Evolutionary conservation across 257 asterid species (phyloP).

Genomic region (Cinchona pubescens): DNA sequence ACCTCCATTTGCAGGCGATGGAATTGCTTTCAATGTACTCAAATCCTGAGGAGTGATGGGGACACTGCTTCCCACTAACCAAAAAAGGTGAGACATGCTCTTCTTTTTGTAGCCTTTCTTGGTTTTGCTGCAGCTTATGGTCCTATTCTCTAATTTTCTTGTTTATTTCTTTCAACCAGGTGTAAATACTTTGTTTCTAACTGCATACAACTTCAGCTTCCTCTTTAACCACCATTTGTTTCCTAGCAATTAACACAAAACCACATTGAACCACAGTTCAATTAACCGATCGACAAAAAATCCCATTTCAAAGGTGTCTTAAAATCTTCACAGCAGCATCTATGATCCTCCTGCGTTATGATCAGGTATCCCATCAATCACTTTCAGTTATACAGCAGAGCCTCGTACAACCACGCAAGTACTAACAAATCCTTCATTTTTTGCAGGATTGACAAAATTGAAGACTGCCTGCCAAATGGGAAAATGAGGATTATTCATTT

Average conservation of each 20-base stretch:
- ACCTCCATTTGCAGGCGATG: slow-evolving; percentile 44
- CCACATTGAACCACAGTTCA: slow-evolving; percentile 26
- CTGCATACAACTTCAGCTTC: slow-evolving; percentile 35
- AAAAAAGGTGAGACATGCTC: slow-evolving; percentile 49
- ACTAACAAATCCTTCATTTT: slow-evolving; percentile 12
- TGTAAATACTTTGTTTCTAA: slow-evolving; percentile 60
- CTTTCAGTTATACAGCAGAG: not conserved
- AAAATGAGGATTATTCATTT: slow-evolving; percentile 19
- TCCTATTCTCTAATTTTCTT: slow-evolving; percentile 30
- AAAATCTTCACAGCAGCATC: not conserved
- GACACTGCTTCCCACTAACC: slow-evolving; percentile 56
- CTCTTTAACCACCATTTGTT: slow-evolving; percentile 22
- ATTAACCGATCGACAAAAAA: slow-evolving; percentile 19
- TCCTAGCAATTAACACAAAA: slow-evolving; percentile 26
- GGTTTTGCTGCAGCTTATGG: slow-evolving; percentile 40
- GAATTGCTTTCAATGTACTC: slow-evolving; percentile 42
- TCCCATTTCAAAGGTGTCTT: slow-evolving; percentile 22
- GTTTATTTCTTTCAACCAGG: slow-evolving; percentile 49
- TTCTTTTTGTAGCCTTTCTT: slow-evolving; percentile 31
- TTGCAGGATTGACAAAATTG: slow-evolving; percentile 44
- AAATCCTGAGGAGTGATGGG: slow-evolving; percentile 48
- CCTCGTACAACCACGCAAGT: not conserved
- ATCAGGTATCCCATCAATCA: slow-evolving; percentile 10
- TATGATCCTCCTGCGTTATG: slow-evolving; percentile 10
- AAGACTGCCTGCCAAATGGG: slow-evolving; percentile 33